These are phyloP conservation scores for Ustilago nuda DNA, from an alignment of 1,284 basidiomycete species.

Conservation along the genomic window DNA sequence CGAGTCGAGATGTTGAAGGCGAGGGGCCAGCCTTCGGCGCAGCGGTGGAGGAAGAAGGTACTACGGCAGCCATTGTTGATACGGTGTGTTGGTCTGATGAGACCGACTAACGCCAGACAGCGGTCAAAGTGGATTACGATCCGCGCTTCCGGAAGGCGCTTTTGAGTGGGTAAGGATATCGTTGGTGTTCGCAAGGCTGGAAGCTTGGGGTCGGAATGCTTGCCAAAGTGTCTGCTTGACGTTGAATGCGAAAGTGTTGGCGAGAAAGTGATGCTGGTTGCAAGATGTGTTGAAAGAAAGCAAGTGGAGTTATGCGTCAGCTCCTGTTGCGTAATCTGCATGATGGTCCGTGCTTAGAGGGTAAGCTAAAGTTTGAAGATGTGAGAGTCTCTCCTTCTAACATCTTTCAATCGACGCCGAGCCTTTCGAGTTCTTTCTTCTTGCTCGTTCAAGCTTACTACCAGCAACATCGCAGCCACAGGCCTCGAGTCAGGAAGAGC, in stretches of 20 bases:
- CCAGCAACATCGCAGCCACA: not conserved
- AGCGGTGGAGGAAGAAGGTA: conserved; percentile 5
- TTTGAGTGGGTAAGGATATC: not conserved
- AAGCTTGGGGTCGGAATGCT: not conserved
- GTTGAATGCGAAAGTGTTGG: not conserved
- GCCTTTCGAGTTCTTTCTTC: conserved; percentile 8
- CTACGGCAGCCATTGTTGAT: conserved; percentile 29
- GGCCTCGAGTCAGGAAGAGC: not conserved
- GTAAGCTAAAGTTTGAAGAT: not conserved
- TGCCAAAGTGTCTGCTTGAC: not conserved
- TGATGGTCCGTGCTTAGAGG: conserved; percentile 8
- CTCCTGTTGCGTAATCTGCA: conserved; percentile 8
- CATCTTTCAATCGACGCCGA: not conserved
- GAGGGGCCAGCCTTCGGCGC: conserved; percentile 12
- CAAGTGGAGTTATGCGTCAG: conserved; percentile 17
- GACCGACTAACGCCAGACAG: not conserved
- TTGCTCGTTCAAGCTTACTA: not conserved
- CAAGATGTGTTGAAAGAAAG: not conserved
- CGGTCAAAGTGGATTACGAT: not conserved
- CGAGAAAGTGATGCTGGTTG: not conserved
- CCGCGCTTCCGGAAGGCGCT: not conserved
- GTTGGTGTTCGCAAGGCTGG: not conserved
- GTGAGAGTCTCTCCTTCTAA: not conserved
- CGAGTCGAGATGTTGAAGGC: conserved; percentile 71
- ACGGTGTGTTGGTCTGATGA: not conserved